A percentile compares a stretch with the other conserved stretches of the same genome.
phyloP scores from a whole-genome alignment of 1,139 yeast genomes.

The Blastobotrys raffinosifermentans region DNA sequence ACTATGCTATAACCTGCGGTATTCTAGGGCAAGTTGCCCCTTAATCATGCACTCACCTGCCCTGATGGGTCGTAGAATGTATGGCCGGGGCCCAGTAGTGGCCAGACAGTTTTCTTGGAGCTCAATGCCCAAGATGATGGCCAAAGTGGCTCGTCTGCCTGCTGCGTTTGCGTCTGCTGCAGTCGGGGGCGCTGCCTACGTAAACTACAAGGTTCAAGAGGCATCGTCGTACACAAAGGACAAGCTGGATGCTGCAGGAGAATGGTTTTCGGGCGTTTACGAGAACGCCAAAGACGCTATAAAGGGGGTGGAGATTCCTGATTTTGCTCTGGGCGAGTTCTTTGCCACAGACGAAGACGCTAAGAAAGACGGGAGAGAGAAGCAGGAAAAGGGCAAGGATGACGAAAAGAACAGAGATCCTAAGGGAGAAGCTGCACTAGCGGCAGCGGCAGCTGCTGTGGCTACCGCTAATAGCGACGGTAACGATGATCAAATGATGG shows the following conservation, averaged over 20 bases:
- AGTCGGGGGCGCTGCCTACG: constrained; percentile 92
- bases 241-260: constrained; percentile 50
- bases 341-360: constrained; percentile 9
- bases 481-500: constrained; percentile 52
- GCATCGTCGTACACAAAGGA: constrained; percentile 69
- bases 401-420: constrained; percentile 25
- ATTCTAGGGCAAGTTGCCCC: too few relatives aligned
- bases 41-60: constrained; percentile 2
- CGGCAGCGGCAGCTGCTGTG: constrained; percentile 34
- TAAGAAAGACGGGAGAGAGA: constrained; percentile 9
- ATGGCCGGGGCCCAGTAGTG: background rate
- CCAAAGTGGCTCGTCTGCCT: constrained; percentile 48
- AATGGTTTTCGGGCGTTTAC: constrained; percentile 44
- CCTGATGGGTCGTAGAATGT: constrained; percentile 6
- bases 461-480: constrained; percentile 28
- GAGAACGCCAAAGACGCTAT: constrained; percentile 23
- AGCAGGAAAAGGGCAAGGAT: constrained; percentile 17
- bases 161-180: constrained; percentile 84
- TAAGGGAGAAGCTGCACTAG: constrained; percentile 28
- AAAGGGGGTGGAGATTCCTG: constrained; percentile 23
- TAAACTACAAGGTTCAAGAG: constrained; percentile 86
- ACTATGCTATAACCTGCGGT: background rate
- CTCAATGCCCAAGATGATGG: constrained; percentile 42
- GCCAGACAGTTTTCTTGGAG: constrained; percentile 10
- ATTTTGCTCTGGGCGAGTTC: constrained; percentile 22